Evolutionary conservation across 345 rosid species (phyloP).

Genomic region (Rhizophora apiculata): DNA sequence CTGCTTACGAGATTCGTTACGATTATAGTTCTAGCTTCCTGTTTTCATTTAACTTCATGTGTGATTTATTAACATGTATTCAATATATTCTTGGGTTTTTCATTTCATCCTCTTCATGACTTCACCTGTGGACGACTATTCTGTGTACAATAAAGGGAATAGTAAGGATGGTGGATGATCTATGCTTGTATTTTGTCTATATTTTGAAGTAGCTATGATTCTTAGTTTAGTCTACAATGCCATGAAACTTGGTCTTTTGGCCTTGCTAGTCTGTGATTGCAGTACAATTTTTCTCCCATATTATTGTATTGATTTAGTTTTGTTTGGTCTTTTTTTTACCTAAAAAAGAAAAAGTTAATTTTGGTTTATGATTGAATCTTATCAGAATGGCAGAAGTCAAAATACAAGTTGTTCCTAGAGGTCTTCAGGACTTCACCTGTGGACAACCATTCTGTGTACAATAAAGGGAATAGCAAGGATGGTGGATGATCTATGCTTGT

Average conservation of each 20-base stretch:
- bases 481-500: not conserved
- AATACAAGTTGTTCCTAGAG: conserved; percentile 22
- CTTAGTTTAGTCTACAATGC: conserved; percentile 2
- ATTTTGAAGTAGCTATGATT: not conserved
- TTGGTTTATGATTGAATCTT: not conserved
- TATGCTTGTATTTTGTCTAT: not conserved
- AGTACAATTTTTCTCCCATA: not conserved
- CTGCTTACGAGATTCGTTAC: not conserved
- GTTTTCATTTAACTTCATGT: not conserved
- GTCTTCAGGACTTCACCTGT: too few relatives aligned
- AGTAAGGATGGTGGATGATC: not conserved
- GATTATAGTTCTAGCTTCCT: not conserved
- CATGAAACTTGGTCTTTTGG: not conserved
- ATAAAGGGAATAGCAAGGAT: not conserved
- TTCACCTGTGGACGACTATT: not conserved
- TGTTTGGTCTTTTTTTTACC: not conserved
- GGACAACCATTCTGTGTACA: too few relatives aligned
- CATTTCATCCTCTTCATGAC: not conserved
- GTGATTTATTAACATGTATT: not conserved
- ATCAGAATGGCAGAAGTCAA: not conserved
- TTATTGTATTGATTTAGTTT: not conserved
- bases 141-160: not conserved
- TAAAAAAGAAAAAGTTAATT: not conserved
- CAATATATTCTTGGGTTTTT: not conserved
- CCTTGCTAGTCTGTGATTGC: not conserved